Percentiles rank a stretch among this genome's conserved stretches.
These are phyloP conservation scores for Graphilbum ipis-grandicollis DNA, from an alignment of 2,329 filamentous ascomycete species.

Conservation along the genomic window DNA sequence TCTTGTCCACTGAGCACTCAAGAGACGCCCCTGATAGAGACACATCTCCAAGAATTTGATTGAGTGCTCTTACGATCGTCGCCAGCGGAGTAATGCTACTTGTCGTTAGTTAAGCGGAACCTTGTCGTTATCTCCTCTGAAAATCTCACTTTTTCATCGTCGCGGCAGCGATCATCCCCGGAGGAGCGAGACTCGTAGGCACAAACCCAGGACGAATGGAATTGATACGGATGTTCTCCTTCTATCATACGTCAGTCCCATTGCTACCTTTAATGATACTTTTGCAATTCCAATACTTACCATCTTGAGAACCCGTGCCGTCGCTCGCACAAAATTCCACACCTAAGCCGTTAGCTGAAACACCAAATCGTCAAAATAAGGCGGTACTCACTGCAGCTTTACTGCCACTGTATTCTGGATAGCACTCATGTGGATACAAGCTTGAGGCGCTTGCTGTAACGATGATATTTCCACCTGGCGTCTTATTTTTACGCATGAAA, in stretches of 20 bases:
- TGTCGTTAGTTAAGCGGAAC: no score
- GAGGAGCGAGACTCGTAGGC: conserved; percentile 25
- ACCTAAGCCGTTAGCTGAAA: conserved; percentile 5
- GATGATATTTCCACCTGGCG: conserved; percentile 4
- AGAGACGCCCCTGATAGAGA: neutral
- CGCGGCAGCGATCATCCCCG: conserved; percentile 23
- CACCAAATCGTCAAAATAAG: neutral
- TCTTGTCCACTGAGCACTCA: neutral
- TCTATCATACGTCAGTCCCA: conserved; percentile 12
- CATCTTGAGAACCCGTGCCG: conserved; percentile 16
- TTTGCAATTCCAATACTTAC: no score
- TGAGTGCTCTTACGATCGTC: conserved; percentile 23
- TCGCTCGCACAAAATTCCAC: conserved; percentile 18
- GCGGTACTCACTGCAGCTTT: conserved; percentile 26
- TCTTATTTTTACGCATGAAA: conserved; percentile 31
- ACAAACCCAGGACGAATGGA: conserved; percentile 29
- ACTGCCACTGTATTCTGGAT: conserved; percentile 31
- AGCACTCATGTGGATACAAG: conserved; percentile 23
- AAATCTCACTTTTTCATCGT: conserved; percentile 3
- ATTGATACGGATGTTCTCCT: conserved; percentile 31
- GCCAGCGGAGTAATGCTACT: conserved; percentile 19
- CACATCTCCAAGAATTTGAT: neutral
- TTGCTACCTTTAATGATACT: no score
- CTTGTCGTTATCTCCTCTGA: no score
- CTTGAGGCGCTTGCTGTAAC: conserved; percentile 15